Base-by-base conservation (phyloP, 257 asterid genomes). In the Penstemon eatonii region DNA sequence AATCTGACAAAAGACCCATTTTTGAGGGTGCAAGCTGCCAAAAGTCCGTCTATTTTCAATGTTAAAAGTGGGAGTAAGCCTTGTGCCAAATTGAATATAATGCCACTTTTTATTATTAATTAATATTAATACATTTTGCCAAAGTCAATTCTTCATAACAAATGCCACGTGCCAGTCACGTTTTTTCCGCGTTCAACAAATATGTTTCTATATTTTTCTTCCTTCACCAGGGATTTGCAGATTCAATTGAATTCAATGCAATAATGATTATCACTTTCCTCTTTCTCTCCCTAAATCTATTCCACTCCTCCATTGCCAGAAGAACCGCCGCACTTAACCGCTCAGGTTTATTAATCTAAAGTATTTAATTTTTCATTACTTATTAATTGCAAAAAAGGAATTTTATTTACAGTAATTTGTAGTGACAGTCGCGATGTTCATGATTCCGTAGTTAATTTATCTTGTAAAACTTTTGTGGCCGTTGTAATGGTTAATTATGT, bases 271-370 rank as follows among this genome's bases (percentile, higher is more conserved):
- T 75, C 73, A 50, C 73, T 77, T 70, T 85, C 66, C 75, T 88
- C 56, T 72, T 83, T 62, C 74, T 85, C 76, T 78, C 67, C 70
- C 83, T 87, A 47, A 67, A 62, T 55, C 68, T 84, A 40, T 76
- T 81, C 72, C 73, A 55, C 54, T 43, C 67, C 73, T 58, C 84
- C 66, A 2, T 67, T 49, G 80, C 89, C 72, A 67, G 78, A 44
- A 80, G 83, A 63, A 74, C 65, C 56, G 61, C 71, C 72, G 63
- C 73, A 15, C 18, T 68, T 40, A 75, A 73, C 60, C 43, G 13
- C 62, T 70, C 88, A 72, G 94, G 94, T 77, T 44, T 82, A 37
- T 51, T 44, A 56, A 58, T 45, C 10, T 65, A 25, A 25, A 25
- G 33, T 25, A 25, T 25, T 25, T 25, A 52, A 15, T 63, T 60